Base-by-base conservation (phyloP, 192 early-diverging fungal species). In the Coemansia sp. region DNA sequence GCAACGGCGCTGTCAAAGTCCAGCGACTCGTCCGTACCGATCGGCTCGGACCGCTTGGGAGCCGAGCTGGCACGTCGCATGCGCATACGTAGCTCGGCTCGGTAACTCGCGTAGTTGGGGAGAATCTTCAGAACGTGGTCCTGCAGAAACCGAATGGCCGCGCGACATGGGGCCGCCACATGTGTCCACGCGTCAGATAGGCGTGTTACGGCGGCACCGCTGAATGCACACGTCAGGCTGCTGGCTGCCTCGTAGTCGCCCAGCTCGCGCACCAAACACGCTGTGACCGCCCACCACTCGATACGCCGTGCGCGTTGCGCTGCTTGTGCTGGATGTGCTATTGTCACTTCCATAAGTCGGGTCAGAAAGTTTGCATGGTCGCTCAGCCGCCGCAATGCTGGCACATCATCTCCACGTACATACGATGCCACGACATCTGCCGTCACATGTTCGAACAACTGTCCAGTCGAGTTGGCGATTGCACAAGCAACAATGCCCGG, bases 171-270 rank as follows among this genome's bases (percentile, higher is more conserved):
- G 8, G 67, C 18, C 46, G 76, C 55, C 8, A 70, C 76, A 11
- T 64, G 56, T 3, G 69, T 67, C 76, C 76, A 79, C 9, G 76
- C 58, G 18, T 68, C 67, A 36, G 57, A 56, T 52, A 73, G 51
- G 24, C 76, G 66, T 46, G 51, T 61, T 3, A 73, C 61, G 9
- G 60, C 38, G 5, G 71, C 64, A 52, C 70, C 57, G 14, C 70
- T 70, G 48, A 79, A 73, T 26, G 70, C 76, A 60, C 76, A 79
- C 17, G 69, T 60, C 60, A 79, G 57, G 53, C 76, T 73, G 61
- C 64, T 79, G 14, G 73, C 63, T 37, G 76, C 73, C 57, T 79
- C 76, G 64, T 79, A 79, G 63, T 79, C 76, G 64, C 76, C 76
- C 56, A 79, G 67, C 58, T 79, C 76, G 61, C 76, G 76, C 25